Base-by-base conservation (phyloP, 2,329 filamentous ascomycete species). In the Fusarium succisae region DNA sequence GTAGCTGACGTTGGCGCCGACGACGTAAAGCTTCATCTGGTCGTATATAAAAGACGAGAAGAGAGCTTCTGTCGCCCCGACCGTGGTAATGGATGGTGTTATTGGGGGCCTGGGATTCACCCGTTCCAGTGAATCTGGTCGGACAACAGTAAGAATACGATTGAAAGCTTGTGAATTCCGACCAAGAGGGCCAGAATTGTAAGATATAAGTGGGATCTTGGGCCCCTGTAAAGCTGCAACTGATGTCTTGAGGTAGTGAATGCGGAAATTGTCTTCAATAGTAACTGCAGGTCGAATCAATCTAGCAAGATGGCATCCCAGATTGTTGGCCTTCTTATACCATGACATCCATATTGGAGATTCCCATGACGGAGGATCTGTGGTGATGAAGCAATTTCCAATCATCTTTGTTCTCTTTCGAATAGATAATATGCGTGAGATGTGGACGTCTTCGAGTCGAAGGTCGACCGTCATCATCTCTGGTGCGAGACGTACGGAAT, bases 1-100 rank as follows among this genome's bases (percentile, higher is more conserved):
- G 82, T 93, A 93, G 56, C 87, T 89, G 15, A 93, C 90, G 63
- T 91, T 91, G 62, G 89, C 91, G n/a, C 93, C 93, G 57, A 94
- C 89, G 39, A 95, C 91, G 74, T 92, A 93, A 62, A 93, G 90
- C 56, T 91, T 90, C 86, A 95, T 90, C 0, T 91, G 87, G 45
- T 94, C 91, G 58, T 91, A 88, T 3, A 92, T 85, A 66, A 92
- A 93, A 3, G 89, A 91, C 8, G 90, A 86, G 76, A 91, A 93
- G 0, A 94, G 85, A 3, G 91, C 90, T 69, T 88, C 83, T 11
- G 91, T 92, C 0, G 91, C 89, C 68, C 93, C 88, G 15, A 86
- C 82, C 2, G 91, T 87, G 1, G 92, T 94, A 18, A 93, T 72
- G 18, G 73, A 77, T 10, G 76, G 72, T n/a, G 66, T 74, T 30